A percentile compares a stretch with the other conserved stretches of the same genome.
Evolutionary conservation across 2,329 filamentous ascomycete genomes (phyloP).

Genomic region (Hortaea werneckii): DNA sequence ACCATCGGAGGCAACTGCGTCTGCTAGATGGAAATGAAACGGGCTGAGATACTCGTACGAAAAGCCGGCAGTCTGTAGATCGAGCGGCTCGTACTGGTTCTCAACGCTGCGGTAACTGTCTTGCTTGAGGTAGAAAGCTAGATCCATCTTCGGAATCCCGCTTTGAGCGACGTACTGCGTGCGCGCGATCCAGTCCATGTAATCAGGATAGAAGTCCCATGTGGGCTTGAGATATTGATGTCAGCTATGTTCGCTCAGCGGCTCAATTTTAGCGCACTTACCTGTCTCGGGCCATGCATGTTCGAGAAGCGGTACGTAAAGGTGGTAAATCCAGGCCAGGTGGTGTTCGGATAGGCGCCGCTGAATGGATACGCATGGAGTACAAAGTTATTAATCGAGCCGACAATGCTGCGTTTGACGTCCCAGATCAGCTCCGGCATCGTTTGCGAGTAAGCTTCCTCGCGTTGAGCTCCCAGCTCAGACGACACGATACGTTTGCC

Average conservation of each 20-base stretch:
- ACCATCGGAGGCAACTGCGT: slow-evolving; percentile 28
- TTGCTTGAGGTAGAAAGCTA: slow-evolving; percentile 30
- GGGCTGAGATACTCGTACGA: slow-evolving; percentile 37
- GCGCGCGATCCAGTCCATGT: slow-evolving; percentile 30
- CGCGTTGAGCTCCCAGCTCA: slow-evolving; percentile 23
- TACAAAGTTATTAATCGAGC: slow-evolving; percentile 35
- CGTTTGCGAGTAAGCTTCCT: slow-evolving; percentile 19
- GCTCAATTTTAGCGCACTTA: too few species aligned
- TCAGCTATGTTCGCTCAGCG: neutral
- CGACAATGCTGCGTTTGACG: slow-evolving; percentile 28
- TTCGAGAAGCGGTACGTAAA: slow-evolving; percentile 35
- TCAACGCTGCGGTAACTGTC: neutral
- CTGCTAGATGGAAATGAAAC: slow-evolving; percentile 32
- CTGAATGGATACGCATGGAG: slow-evolving; percentile 36
- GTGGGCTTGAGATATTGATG: slow-evolving; percentile 27
- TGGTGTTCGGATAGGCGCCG: slow-evolving; percentile 36
- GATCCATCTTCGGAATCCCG: slow-evolving; percentile 32
- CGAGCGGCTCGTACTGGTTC: slow-evolving; percentile 11
- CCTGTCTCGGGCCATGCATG: slow-evolving; percentile 22
- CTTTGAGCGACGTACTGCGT: slow-evolving; percentile 29
- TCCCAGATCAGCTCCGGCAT: slow-evolving; percentile 25
- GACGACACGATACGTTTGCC: slow-evolving; percentile 24
- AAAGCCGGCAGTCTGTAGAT: slow-evolving; percentile 13
- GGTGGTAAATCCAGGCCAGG: slow-evolving; percentile 39
- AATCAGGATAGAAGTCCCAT: slow-evolving; percentile 31